Conservation (phyloP, 2,329 filamentous ascomycete genomes). For the Fusarium virguliforme region DNA sequence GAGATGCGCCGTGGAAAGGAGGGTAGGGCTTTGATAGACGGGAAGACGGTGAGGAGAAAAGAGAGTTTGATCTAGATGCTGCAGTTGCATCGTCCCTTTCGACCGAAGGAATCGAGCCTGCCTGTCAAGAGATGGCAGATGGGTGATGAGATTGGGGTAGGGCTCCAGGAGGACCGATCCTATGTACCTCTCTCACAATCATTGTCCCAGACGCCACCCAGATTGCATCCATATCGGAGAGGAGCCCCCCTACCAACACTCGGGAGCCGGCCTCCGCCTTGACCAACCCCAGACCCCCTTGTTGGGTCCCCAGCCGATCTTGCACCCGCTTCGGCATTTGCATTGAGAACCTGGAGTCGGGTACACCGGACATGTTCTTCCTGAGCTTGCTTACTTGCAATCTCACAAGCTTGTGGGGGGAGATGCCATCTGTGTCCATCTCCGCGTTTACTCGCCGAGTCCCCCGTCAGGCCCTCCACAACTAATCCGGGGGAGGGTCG, state of each 20-base stretch:
- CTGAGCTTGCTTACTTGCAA: background rate
- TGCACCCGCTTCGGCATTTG: conserved; percentile 14
- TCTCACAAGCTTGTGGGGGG: conserved; percentile 2
- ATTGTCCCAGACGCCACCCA: conserved; percentile 4
- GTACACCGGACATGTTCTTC: conserved; percentile 1
- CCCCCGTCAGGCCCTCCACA: conserved; percentile 6
- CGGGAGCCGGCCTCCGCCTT: conserved; percentile 1
- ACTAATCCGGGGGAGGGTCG: conserved; percentile 8
- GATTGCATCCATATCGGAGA: conserved; percentile 1
- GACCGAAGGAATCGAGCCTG: background rate
- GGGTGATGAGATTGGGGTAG: background rate
- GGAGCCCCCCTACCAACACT: background rate
- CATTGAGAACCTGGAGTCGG: conserved; percentile 2
- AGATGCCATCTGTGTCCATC: background rate
- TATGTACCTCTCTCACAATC: background rate
- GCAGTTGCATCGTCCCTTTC: conserved; percentile 2
- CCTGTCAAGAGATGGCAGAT: background rate
- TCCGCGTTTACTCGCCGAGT: conserved; percentile 12
- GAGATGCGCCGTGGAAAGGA: background rate
- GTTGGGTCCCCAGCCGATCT: conserved; percentile 7
- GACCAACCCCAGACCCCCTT: background rate
- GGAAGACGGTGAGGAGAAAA: conserved; percentile 3
- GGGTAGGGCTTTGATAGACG: background rate
- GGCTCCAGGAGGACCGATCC: background rate
- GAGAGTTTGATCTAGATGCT: conserved; percentile 6